phyloP scores from a whole-genome alignment of 2,329 filamentous ascomycete genomes.

The Coleophoma eucalyptorum region DNA sequence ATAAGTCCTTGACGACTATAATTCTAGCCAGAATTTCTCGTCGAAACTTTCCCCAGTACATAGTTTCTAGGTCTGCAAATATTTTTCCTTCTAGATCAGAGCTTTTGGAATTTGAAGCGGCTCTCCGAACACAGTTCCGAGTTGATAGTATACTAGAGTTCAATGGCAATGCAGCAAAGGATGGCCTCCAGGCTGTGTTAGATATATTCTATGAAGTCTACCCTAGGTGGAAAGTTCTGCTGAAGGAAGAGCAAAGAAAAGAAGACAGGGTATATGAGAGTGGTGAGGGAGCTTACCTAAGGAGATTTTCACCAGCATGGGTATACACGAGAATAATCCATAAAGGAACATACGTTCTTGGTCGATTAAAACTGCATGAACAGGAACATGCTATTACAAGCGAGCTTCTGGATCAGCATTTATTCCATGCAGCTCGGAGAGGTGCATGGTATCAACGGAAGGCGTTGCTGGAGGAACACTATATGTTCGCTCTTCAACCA shows the following conservation, averaged over 20 bases:
- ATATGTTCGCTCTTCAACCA: constrained; percentile 63
- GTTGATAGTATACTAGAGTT: constrained; percentile 82
- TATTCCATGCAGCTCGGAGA: constrained; percentile 82
- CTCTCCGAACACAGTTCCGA: constrained; percentile 74
- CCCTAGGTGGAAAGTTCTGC: constrained; percentile 72
- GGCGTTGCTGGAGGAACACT: constrained; percentile 90
- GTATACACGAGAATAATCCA: constrained; percentile 91
- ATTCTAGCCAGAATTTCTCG: constrained; percentile 88
- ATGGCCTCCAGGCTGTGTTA: constrained; percentile 64
- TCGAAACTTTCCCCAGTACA: constrained; percentile 83
- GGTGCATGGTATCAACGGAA: constrained; percentile 96
- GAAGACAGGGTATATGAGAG: constrained; percentile 74
- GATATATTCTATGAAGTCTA: constrained; percentile 71
- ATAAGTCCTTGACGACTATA: constrained; percentile 92
- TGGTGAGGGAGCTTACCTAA: constrained; percentile 83
- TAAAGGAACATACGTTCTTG: constrained; percentile 77
- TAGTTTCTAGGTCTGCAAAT: constrained; percentile 84
- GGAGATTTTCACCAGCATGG: constrained; percentile 86
- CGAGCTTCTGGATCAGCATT: constrained; percentile 72
- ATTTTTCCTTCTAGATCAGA: constrained; percentile 77
- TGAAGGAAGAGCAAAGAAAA: constrained; percentile 72
- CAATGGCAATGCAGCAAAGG: constrained; percentile 63
- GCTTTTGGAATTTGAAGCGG: constrained; percentile 85
- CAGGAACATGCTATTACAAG: constrained; percentile 71
- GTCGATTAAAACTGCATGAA: constrained; percentile 75